Conservation (phyloP, 2,329 filamentous ascomycete species). For the Furcasterigmium sp. region DNA sequence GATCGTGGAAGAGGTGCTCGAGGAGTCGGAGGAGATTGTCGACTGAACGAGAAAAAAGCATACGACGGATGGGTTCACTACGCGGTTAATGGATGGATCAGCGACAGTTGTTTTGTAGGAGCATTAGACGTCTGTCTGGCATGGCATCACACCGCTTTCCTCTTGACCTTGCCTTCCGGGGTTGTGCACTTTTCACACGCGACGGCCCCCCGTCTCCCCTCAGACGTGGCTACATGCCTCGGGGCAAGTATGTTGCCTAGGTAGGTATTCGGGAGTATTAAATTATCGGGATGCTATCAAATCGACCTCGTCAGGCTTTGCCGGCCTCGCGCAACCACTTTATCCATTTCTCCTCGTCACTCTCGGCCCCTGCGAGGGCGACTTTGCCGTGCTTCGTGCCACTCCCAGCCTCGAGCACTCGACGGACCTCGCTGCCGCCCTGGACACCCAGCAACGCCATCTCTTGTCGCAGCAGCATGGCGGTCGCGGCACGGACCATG, state of each 20-base stretch:
- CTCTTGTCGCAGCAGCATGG: constrained; percentile 52
- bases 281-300: no score
- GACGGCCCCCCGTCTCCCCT: not conserved
- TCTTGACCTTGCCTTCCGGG: not conserved
- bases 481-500: constrained; percentile 66
- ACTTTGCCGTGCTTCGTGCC: constrained; percentile 10
- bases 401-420: constrained; percentile 26
- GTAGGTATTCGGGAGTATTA: no score
- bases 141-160: not conserved
- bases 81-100: constrained; percentile 2
- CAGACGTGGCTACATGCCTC: no score
- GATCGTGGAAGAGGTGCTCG: constrained; percentile 75
- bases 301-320: constrained; percentile 23
- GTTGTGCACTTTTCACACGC: no score
- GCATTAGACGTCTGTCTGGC: constrained; percentile 2
- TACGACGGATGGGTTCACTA: not conserved
- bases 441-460: constrained; percentile 44
- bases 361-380: constrained; percentile 10
- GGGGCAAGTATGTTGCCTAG: no score
- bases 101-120: constrained; percentile 1
- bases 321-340: constrained; percentile 31
- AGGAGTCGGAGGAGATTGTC: constrained; percentile 79
- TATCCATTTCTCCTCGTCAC: constrained; percentile 28
- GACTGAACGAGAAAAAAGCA: constrained; percentile 11
- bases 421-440: constrained; percentile 36